These are phyloP conservation scores for Fusarium clavum DNA, from an alignment of 2,329 filamentous ascomycete species.

Conservation along the genomic window DNA sequence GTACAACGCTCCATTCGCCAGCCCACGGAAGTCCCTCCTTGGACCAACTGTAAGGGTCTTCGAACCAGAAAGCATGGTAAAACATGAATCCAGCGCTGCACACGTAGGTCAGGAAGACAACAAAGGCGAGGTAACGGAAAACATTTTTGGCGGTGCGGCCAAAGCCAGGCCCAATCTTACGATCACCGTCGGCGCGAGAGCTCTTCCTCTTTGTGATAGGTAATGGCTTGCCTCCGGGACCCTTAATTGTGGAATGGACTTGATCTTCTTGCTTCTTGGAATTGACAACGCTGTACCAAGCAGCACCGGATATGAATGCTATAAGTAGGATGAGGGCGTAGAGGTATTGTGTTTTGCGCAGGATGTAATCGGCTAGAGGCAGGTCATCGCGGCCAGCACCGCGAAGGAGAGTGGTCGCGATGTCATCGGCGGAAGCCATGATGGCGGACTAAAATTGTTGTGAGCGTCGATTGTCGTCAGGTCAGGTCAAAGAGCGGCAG, in stretches of 20 bases:
- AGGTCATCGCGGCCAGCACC: slow-evolving; percentile 42
- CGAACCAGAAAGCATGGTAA: slow-evolving; percentile 72
- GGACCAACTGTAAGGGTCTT: slow-evolving; percentile 54
- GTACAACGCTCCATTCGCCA: slow-evolving; percentile 79
- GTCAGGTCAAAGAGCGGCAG: slow-evolving; percentile 37
- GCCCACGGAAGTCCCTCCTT: slow-evolving; percentile 73
- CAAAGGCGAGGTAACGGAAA: slow-evolving; percentile 79
- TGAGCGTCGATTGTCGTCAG: slow-evolving; percentile 41
- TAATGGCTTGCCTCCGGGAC: slow-evolving; percentile 90
- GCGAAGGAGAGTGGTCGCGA: slow-evolving; percentile 44
- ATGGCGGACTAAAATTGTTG: slow-evolving; percentile 50
- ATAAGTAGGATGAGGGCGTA: slow-evolving; percentile 65
- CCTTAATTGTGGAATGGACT: slow-evolving; percentile 65
- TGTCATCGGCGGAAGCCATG: slow-evolving; percentile 50
- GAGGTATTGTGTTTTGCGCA: slow-evolving; percentile 61
- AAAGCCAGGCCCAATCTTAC: slow-evolving; percentile 64
- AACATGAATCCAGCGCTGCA: slow-evolving; percentile 80
- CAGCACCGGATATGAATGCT: slow-evolving; percentile 63
- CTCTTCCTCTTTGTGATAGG: slow-evolving; percentile 72
- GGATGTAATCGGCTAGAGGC: slow-evolving; percentile 55
- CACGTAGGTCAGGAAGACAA: slow-evolving; percentile 79
- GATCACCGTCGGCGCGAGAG: slow-evolving; percentile 59
- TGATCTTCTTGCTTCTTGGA: slow-evolving; percentile 62
- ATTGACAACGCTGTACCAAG: slow-evolving; percentile 64
- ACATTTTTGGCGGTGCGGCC: slow-evolving; percentile 74